phyloP scores from a whole-genome alignment of 306 rosid species.

The Begonia fuchsioides region DNA sequence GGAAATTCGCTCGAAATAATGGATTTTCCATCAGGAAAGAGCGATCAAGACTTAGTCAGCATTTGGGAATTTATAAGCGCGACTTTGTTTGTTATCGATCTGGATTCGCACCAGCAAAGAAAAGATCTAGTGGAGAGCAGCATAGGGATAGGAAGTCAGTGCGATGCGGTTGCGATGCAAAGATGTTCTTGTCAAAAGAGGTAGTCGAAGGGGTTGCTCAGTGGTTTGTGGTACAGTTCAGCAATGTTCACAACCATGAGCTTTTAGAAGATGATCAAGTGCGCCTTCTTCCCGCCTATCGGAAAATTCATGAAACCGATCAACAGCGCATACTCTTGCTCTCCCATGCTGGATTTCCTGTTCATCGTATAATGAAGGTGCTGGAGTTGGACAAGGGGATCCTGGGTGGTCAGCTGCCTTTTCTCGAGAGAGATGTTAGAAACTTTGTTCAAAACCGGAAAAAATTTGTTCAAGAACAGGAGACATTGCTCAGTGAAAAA shows the following conservation, averaged over 20 bases:
- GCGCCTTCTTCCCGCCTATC: conserved; percentile 83
- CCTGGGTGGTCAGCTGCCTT: conserved; percentile 88
- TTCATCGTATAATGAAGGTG: conserved; percentile 86
- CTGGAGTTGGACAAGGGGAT: conserved; percentile 90
- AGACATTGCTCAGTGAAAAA: conserved; percentile 69
- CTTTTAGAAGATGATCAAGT: conserved; percentile 94
- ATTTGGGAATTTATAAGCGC: conserved; percentile 78
- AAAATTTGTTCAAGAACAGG: conserved; percentile 74
- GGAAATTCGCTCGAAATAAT: conserved; percentile 69
- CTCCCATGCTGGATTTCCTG: conserved; percentile 84
- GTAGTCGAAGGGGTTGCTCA: conserved; percentile 67
- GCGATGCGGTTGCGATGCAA: conserved; percentile 94
- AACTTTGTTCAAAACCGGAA: conserved; percentile 88
- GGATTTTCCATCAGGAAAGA: conserved; percentile 88
- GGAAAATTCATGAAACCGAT: conserved; percentile 82
- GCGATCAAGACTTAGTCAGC: conserved; percentile 87
- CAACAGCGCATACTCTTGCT: conserved; percentile 85
- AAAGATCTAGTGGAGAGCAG: conserved; percentile 66
- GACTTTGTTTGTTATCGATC: conserved; percentile 96
- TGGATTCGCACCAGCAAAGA: conserved; percentile 79
- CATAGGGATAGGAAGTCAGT: conserved; percentile 90
- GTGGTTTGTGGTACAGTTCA: conserved; percentile 89
- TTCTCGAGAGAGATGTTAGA: conserved; percentile 90
- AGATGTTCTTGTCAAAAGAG: conserved; percentile 88
- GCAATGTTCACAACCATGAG: conserved; percentile 85